Conservation (phyloP, 163 green algal species). For the Volvox carteri region DNA sequence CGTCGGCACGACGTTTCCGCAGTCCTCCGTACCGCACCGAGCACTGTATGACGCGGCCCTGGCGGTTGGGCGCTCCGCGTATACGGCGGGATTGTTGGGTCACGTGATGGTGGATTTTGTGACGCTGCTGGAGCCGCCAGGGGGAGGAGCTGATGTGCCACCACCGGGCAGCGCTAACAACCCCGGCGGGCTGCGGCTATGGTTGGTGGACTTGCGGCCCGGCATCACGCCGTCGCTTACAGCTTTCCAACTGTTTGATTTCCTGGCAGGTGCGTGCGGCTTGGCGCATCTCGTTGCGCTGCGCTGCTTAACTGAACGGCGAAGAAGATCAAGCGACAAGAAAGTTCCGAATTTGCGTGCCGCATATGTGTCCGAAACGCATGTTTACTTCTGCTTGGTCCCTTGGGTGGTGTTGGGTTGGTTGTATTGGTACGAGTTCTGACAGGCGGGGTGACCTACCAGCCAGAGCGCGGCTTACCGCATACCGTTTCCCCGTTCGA, state of each 20-base stretch:
- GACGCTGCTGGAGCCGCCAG: slow-evolving; percentile 61
- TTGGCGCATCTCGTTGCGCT: too few relatives aligned
- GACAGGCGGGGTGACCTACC: too few relatives aligned
- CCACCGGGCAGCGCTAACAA: background rate
- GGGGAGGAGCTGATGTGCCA: background rate
- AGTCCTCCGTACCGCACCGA: slow-evolving; percentile 73
- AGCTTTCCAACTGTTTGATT: slow-evolving; percentile 82
- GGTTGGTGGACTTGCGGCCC: slow-evolving; percentile 73
- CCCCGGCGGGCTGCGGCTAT: slow-evolving; percentile 69
- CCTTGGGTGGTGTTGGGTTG: too few relatives aligned
- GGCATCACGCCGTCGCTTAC: slow-evolving; percentile 64
- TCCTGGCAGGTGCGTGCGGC: slow-evolving; percentile 72
- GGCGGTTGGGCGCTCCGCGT: slow-evolving; percentile 63
- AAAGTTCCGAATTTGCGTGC: too few relatives aligned
- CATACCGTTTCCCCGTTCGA: too few relatives aligned
- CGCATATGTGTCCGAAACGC: too few relatives aligned
- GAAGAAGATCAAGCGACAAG: too few relatives aligned
- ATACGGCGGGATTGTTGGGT: slow-evolving; percentile 70
- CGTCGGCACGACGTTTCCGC: slow-evolving; percentile 79
- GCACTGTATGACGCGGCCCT: slow-evolving; percentile 71
- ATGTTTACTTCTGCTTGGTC: too few relatives aligned
- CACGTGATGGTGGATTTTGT: slow-evolving; percentile 80
- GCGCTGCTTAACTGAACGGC: too few relatives aligned
- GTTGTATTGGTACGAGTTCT: too few relatives aligned
- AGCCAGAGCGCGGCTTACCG: too few relatives aligned